Evolutionary conservation across 768 basidiomycete species (phyloP).

Genomic region (Cubamyces lactineus): DNA sequence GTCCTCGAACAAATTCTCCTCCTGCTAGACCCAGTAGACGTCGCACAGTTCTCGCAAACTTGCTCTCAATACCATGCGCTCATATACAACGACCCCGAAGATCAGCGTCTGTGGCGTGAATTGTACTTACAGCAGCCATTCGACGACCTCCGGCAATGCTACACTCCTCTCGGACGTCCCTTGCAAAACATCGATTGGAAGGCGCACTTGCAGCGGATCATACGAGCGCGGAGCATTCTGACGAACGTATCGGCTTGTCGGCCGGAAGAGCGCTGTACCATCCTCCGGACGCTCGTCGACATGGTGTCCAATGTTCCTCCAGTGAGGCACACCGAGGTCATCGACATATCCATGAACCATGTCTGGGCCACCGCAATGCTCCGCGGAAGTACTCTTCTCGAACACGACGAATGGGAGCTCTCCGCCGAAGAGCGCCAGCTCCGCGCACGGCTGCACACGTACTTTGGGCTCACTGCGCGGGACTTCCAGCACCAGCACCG

Average conservation of each 20-base stretch:
- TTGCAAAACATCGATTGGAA: slow-evolving; percentile 47
- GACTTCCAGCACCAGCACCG: slow-evolving; percentile 43
- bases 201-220: slow-evolving; percentile 53
- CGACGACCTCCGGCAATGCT: slow-evolving; percentile 63
- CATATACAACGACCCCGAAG: slow-evolving; percentile 49
- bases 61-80: slow-evolving; percentile 46
- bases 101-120: slow-evolving; percentile 58
- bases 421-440: slow-evolving; percentile 47
- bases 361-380: slow-evolving; percentile 53
- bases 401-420: slow-evolving; percentile 33
- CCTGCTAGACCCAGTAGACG: slow-evolving; percentile 61
- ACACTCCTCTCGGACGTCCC: slow-evolving; percentile 40
- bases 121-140: slow-evolving; percentile 66
- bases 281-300: slow-evolving; percentile 55
- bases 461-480: slow-evolving; percentile 54
- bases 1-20: slow-evolving; percentile 60
- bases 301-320: slow-evolving; percentile 50
- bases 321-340: slow-evolving; percentile 28
- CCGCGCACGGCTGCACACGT: slow-evolving; percentile 55
- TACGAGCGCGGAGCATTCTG: slow-evolving; percentile 57
- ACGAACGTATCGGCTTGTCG: slow-evolving; percentile 38
- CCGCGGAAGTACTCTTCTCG: slow-evolving; percentile 48
- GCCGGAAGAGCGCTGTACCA: slow-evolving; percentile 45
- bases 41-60: slow-evolving; percentile 56
- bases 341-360: slow-evolving; percentile 50